Conservation (phyloP, 129 eudicot species). For the Saposhnikovia divaricata region DNA sequence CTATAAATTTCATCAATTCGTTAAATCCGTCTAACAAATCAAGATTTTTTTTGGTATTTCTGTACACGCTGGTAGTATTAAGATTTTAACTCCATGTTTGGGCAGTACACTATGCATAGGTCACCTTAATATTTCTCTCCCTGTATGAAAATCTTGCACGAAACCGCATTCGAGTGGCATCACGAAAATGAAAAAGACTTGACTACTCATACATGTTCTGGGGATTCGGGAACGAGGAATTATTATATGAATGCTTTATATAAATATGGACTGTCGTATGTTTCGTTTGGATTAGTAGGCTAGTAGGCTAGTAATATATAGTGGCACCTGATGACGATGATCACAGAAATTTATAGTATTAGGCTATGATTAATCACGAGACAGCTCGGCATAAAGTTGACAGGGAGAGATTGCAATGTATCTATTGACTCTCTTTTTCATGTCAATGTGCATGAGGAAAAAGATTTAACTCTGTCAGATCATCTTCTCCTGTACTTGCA, state of each 20-base stretch:
- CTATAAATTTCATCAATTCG: too few species aligned
- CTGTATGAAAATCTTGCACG: background rate
- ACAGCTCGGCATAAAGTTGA: slow-evolving; percentile 3
- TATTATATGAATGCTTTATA: background rate
- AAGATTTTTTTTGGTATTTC: too few species aligned
- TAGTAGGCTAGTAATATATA: background rate
- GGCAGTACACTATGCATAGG: background rate
- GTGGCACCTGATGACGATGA: background rate
- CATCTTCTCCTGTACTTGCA: background rate
- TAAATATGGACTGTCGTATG: background rate
- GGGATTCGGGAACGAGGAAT: background rate
- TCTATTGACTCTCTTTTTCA: slow-evolving; percentile 8
- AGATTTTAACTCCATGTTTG: too few species aligned
- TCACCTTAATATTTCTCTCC: background rate
- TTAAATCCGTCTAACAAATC: too few species aligned
- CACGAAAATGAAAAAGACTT: background rate
- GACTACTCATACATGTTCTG: background rate
- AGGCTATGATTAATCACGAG: background rate
- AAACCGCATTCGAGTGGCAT: background rate
- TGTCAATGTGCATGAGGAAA: background rate
- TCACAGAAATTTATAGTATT: background rate
- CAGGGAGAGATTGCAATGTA: slow-evolving; percentile 1
- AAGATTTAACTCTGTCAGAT: background rate
- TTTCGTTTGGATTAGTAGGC: background rate
- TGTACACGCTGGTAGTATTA: too few species aligned